A percentile compares a stretch with the other conserved stretches of the same genome.
These are phyloP conservation scores for Hymenoscyphus albidus DNA, from an alignment of 2,329 filamentous ascomycete species.

Conservation along the genomic window DNA sequence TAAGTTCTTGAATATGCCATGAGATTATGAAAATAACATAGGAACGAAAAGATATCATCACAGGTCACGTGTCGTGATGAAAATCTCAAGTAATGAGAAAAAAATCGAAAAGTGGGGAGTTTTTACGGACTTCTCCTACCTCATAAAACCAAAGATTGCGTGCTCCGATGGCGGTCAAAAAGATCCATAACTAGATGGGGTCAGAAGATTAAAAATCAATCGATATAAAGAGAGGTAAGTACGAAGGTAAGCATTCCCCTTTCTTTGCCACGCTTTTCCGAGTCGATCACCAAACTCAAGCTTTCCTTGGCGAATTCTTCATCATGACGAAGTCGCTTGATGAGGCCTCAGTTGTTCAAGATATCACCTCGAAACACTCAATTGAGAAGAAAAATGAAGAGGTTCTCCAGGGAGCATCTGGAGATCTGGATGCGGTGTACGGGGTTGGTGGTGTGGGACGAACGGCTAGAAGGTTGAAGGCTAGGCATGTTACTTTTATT, in stretches of 20 bases:
- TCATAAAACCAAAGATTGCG: neutral
- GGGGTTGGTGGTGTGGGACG: slow-evolving; percentile 17
- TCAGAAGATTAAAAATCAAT: neutral
- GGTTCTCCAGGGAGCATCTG: slow-evolving; percentile 11
- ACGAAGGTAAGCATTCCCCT: neutral
- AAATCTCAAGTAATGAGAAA: neutral
- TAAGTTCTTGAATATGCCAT: no score
- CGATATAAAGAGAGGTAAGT: neutral
- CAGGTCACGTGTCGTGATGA: neutral
- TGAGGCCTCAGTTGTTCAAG: neutral
- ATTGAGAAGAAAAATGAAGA: slow-evolving; percentile 7
- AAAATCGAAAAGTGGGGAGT: neutral
- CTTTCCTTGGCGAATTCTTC: neutral
- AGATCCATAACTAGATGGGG: neutral
- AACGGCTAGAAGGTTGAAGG: slow-evolving; percentile 11
- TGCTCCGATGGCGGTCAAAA: neutral
- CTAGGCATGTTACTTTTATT: slow-evolving; percentile 18
- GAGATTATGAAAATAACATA: no score
- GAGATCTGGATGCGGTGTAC: slow-evolving; percentile 13
- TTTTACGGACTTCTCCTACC: neutral
- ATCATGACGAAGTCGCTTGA: neutral
- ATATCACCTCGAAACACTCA: neutral
- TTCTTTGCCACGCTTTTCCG: neutral
- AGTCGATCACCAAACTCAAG: neutral
- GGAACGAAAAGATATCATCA: no score